phyloP scores from a whole-genome alignment of 257 asterid genomes.

The Haberlea rhodopensis region DNA sequence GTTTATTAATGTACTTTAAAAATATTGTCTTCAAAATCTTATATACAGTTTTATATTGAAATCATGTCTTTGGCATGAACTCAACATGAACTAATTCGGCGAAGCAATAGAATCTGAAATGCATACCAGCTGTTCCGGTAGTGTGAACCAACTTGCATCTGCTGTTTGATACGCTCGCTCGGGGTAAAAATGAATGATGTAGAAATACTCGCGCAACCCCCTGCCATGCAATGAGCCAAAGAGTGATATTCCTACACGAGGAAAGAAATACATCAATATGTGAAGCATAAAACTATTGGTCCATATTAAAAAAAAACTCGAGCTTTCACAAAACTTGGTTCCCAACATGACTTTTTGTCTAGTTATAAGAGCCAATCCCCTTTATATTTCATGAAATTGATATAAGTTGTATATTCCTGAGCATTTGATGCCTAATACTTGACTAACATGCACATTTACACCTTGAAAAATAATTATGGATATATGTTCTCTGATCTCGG shows the following conservation, averaged over 20 bases:
- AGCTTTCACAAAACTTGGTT: too few species aligned
- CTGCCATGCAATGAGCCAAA: constrained; percentile 84
- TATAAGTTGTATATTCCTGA: not conserved
- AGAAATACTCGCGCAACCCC: constrained; percentile 92
- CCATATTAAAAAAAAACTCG: not conserved
- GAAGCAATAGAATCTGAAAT: constrained; percentile 15
- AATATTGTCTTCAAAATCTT: constrained; percentile 2
- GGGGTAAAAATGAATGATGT: constrained; percentile 96
- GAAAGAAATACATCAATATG: constrained; percentile 10
- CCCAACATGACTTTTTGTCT: not conserved
- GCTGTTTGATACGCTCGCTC: constrained; percentile 92
- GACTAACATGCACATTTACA: too few species aligned
- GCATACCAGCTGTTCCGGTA: constrained; percentile 80
- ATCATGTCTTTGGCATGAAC: not conserved
- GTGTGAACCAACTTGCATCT: constrained; percentile 91
- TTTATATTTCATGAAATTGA: not conserved
- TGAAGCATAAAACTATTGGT: not conserved
- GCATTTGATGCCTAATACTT: not conserved
- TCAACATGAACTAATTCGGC: constrained; percentile 8
- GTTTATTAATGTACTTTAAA: not conserved
- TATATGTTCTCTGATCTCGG: not conserved
- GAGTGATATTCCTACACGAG: constrained; percentile 67
- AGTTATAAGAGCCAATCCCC: not conserved
- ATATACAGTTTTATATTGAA: constrained; percentile 4
- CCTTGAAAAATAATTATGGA: too few species aligned